Base-by-base conservation (phyloP, 768 basidiomycete genomes). In the Termitomyces sp. region DNA sequence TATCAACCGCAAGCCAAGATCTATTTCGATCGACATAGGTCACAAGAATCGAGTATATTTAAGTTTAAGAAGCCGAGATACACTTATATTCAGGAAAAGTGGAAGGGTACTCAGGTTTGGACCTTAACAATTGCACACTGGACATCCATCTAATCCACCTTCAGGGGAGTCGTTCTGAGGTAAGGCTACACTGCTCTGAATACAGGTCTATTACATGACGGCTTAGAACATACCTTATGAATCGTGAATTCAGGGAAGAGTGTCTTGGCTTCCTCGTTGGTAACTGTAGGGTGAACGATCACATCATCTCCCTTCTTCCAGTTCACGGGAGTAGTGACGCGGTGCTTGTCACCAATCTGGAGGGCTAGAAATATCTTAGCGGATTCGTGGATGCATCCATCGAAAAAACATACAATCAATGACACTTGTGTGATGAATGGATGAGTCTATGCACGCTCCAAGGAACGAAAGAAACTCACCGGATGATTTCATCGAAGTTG, bases 281-380 rank as follows among this genome's bases (percentile, higher is more conserved):
- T 79, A 52, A 98, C 93, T 7, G 79, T 71, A 28, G 93, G 86
- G 71, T 95, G 93, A 47, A 99, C 88, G 69, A 99, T 97, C 59
- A 98, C 95, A 70, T 95, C 88, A 4, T 95, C 88, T 46, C 94
- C 94, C 72, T 87, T 88, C 64, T 87, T 85, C 96, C 96, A 98
- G 83, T 97, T 95, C 57, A 91, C 95, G 23, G 93, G 93, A 6
- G 95, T 96, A 26, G 91, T 91, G 61, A 95, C 80, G 63, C 82
- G 82, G 73, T 91, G 79, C 74, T 88, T 91, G 77, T 92, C 90
- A 48, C 94, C 92, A 58, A 95, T 79, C 72, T 99, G 97, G 58
- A 99, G 85, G 51, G 95, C 89, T 78, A 63, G 48, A 32, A 35
- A 51, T 48, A 72, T 47, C 26, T 23, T 9, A 44, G 63, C 33